Evolutionary conservation across 2,329 filamentous ascomycete species (phyloP).

Genomic region (Neofusicoccum ribis): DNA sequence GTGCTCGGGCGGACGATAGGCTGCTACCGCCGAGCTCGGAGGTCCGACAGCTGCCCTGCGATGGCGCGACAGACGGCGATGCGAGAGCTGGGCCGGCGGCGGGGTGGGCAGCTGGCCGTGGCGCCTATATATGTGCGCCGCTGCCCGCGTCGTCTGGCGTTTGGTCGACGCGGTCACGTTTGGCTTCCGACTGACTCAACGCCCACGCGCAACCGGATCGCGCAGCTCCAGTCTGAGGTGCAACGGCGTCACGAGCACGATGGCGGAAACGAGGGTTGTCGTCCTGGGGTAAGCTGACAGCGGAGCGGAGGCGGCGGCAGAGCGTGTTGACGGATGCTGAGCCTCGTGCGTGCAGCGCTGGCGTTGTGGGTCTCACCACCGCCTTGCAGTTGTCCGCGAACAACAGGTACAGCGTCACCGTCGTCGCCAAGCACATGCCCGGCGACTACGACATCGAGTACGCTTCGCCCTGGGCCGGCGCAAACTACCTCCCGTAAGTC

Average conservation of each 20-base stretch:
- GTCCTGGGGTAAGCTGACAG: constrained; percentile 47
- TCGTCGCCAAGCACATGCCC: constrained; percentile 86
- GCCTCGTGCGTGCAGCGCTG: constrained; percentile 50
- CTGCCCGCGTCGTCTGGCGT: not conserved
- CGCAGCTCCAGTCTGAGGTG: not conserved
- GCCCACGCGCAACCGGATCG: not conserved
- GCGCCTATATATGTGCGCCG: constrained; percentile 1
- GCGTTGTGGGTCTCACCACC: constrained; percentile 66
- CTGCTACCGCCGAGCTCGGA: not conserved
- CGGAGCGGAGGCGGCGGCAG: not conserved
- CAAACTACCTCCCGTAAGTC: constrained; percentile 65
- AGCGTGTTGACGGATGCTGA: constrained; percentile 10
- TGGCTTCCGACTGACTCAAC: constrained; percentile 7
- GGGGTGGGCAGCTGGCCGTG: not conserved
- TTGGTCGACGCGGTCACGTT: constrained; percentile 2
- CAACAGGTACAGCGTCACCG: constrained; percentile 60
- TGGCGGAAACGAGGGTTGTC: constrained; percentile 38
- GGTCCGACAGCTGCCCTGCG: not conserved
- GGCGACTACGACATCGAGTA: constrained; percentile 93
- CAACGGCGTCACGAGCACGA: not conserved
- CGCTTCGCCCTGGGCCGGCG: constrained; percentile 84
- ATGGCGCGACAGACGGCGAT: not conserved
- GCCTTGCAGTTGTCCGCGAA: constrained; percentile 62
- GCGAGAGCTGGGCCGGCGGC: not conserved
- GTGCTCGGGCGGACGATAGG: constrained; percentile 6